phyloP scores from a whole-genome alignment of 768 basidiomycete genomes.

The Megacollybia marginata region DNA sequence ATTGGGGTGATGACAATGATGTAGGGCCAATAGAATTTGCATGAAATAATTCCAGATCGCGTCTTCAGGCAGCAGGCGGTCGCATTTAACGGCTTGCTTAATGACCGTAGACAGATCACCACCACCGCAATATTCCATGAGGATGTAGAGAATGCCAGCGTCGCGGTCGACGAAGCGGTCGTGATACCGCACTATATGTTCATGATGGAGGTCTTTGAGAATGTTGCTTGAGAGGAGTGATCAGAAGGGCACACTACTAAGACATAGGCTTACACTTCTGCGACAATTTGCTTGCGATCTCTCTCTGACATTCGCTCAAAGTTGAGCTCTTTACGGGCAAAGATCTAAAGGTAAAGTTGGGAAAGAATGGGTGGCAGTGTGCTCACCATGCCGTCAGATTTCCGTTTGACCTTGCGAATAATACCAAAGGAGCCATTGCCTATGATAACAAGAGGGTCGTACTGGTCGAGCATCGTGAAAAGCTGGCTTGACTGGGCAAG shows the following conservation, averaged over 20 bases:
- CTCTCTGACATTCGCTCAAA: constrained; percentile 96
- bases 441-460: constrained; percentile 85
- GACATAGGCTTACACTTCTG: constrained; percentile 79
- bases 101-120: constrained; percentile 90
- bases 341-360: constrained; percentile 37
- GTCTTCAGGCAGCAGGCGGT: constrained; percentile 79
- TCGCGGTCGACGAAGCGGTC: constrained; percentile 90
- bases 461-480: constrained; percentile 51
- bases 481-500: neutral
- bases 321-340: constrained; percentile 93
- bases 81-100: constrained; percentile 63
- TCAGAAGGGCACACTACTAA: neutral
- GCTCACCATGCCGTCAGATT: constrained; percentile 75
- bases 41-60: constrained; percentile 94
- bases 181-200: constrained; percentile 93
- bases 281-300: constrained; percentile 93
- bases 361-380: constrained; percentile 1
- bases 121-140: constrained; percentile 99
- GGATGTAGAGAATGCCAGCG: constrained; percentile 85
- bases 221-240: constrained; percentile 61
- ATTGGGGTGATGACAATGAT: constrained; percentile 87
- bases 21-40: constrained; percentile 84
- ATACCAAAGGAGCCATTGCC: constrained; percentile 98
- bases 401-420: constrained; percentile 88
- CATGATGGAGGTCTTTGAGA: constrained; percentile 90